Percentiles rank a stretch among this genome's conserved stretches.
These are phyloP conservation scores for Floccularia luteovirens DNA, from an alignment of 768 basidiomycete genomes.

Conservation along the genomic window DNA sequence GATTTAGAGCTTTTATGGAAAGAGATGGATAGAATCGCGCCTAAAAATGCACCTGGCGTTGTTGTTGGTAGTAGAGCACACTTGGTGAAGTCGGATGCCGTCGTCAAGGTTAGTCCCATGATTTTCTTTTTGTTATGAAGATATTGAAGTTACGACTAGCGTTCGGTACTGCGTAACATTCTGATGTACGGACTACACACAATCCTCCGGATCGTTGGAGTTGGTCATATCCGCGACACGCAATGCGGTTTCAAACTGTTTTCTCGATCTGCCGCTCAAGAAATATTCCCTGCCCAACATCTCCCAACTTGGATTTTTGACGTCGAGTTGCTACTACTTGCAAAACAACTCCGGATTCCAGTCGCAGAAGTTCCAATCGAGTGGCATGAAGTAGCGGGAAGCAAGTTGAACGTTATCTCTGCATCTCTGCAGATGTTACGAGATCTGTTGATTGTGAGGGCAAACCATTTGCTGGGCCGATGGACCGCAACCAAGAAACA, in stretches of 20 bases:
- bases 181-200: slow-evolving; percentile 94
- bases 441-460: slow-evolving; percentile 78
- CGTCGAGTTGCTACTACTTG: slow-evolving; percentile 84
- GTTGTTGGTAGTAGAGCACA: slow-evolving; percentile 90
- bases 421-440: slow-evolving; percentile 87
- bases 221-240: slow-evolving; percentile 87
- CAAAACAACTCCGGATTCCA: slow-evolving; percentile 71
- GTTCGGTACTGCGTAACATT: slow-evolving; percentile 81
- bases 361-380: slow-evolving; percentile 82
- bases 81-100: slow-evolving; percentile 85
- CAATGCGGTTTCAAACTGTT: slow-evolving; percentile 98
- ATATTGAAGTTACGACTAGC: slow-evolving; percentile 34
- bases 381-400: slow-evolving; percentile 92
- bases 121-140: slow-evolving; percentile 1
- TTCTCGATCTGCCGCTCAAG: slow-evolving; percentile 70
- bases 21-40: slow-evolving; percentile 57
- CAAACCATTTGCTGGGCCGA: slow-evolving; percentile 71
- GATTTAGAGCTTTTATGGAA: slow-evolving; percentile 78
- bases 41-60: slow-evolving; percentile 44
- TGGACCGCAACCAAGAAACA: slow-evolving; percentile 40
- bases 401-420: slow-evolving; percentile 80
- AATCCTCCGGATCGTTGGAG: slow-evolving; percentile 82
- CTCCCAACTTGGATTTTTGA: slow-evolving; percentile 95
- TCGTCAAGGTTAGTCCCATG: slow-evolving; percentile 66
- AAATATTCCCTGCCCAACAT: slow-evolving; percentile 82